phyloP scores from a whole-genome alignment of 306 rosid species.

The Cicer bijugum region DNA sequence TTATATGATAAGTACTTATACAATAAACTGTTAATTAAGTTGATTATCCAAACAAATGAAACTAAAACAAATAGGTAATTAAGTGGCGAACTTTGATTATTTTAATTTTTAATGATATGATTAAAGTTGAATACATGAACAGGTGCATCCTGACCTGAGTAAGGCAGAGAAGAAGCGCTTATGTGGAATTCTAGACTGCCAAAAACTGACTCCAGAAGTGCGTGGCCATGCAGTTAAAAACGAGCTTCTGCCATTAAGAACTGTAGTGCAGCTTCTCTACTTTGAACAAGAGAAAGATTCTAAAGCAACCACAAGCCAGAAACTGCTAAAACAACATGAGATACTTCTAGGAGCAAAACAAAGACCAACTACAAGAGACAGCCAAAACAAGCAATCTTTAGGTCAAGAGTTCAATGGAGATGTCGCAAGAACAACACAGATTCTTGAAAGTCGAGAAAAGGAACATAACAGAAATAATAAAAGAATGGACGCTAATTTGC shows the following conservation, averaged over 20 bases:
- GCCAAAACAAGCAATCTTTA: slow-evolving; percentile 55
- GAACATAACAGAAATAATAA: slow-evolving; percentile 51
- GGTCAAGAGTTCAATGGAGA: slow-evolving; percentile 49
- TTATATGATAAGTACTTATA: neutral
- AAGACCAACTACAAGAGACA: slow-evolving; percentile 50
- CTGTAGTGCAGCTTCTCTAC: slow-evolving; percentile 84
- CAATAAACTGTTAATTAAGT: neutral
- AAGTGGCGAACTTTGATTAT: neutral
- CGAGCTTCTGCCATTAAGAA: slow-evolving; percentile 87
- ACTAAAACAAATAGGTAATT: slow-evolving; percentile 20
- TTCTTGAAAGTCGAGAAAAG: slow-evolving; percentile 47
- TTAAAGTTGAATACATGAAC: slow-evolving; percentile 41
- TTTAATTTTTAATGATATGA: slow-evolving; percentile 22
- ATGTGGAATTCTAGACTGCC: slow-evolving; percentile 82
- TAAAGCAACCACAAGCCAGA: slow-evolving; percentile 41
- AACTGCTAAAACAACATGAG: slow-evolving; percentile 57
- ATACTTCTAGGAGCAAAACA: slow-evolving; percentile 58
- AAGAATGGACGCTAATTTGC: slow-evolving; percentile 59
- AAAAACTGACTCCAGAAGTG: slow-evolving; percentile 67
- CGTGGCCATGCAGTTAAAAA: slow-evolving; percentile 80
- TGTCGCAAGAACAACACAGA: slow-evolving; percentile 40
- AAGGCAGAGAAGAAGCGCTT: slow-evolving; percentile 77
- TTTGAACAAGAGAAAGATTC: slow-evolving; percentile 78
- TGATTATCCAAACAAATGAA: neutral
- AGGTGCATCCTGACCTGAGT: slow-evolving; percentile 73